Evolutionary conservation across 1,284 basidiomycete species (phyloP).

Genomic region (Porodaedalea pini): DNA sequence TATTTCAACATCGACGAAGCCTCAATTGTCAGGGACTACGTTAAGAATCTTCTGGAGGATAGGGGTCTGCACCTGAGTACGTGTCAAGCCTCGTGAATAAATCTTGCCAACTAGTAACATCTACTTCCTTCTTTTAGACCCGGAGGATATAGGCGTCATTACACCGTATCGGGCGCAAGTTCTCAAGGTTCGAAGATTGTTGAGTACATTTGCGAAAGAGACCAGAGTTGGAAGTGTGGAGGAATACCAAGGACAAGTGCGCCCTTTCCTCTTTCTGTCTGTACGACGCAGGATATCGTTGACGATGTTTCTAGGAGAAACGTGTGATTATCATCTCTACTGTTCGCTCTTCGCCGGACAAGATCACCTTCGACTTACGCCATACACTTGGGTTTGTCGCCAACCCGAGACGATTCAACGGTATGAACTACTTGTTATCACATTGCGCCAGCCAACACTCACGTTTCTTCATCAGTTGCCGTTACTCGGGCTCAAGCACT

Average conservation of each 20-base stretch:
- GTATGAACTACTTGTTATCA: slow-evolving; percentile 25
- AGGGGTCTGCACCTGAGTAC: slow-evolving; percentile 32
- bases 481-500: slow-evolving; percentile 54
- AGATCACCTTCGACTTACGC: slow-evolving; percentile 38
- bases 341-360: slow-evolving; percentile 39
- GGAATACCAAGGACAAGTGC: slow-evolving; percentile 60
- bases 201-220: slow-evolving; percentile 34
- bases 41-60: slow-evolving; percentile 32
- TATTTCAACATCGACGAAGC: slow-evolving; percentile 48
- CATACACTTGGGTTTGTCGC: slow-evolving; percentile 47
- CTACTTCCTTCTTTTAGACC: slow-evolving; percentile 24
- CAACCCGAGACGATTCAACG: slow-evolving; percentile 44
- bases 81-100: slow-evolving; percentile 15
- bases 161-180: slow-evolving; percentile 55
- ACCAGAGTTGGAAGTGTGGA: slow-evolving; percentile 59
- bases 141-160: slow-evolving; percentile 50
- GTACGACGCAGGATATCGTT: slow-evolving; percentile 12
- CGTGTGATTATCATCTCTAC: slow-evolving; percentile 44
- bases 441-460: not conserved
- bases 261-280: slow-evolving; percentile 19
- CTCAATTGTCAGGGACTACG: slow-evolving; percentile 38
- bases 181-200: slow-evolving; percentile 39
- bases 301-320: slow-evolving; percentile 33
- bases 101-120: not conserved
- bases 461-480: slow-evolving; percentile 27